Evolutionary conservation across 441 rosid species (phyloP), one percentile per base, ranked within the genome.

Genomic region (Adansonia gregorii): DNA sequence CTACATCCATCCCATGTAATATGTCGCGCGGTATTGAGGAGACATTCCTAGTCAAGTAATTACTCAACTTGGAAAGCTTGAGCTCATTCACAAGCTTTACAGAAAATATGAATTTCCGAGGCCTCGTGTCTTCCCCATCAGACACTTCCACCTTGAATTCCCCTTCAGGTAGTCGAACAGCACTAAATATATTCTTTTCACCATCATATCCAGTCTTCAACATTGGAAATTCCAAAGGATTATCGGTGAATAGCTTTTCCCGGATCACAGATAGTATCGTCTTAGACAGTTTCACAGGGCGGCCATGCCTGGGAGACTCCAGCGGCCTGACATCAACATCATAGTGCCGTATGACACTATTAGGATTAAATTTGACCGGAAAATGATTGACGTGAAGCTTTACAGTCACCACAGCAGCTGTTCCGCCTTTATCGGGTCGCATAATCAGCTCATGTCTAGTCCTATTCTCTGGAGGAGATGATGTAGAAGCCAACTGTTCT

Each of bases 141-240:
- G 86, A 78, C 65, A 88, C 83, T 4, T 87, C 85, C 70, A 88
- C 97, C 79, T 70, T 82, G 52, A 75, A 91, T 27, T 78, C 80
- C 17, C 94, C 93, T 0, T 84, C 83, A 11, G 95, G 93, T 69
- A 93, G 72, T 2, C 60, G 65, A 75, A 83, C 85, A 0, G 94
- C 95, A 69, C 98, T 93, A 76, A 88, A 92, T 48, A 93, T 90
- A 82, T 91, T 95, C 88, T 92, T 93, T 86, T 92, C 93, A 31
- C 99, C 95, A 79, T 93, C 99, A 78, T 92, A 95, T 3, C 91
- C 94, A 1, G 97, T 93, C 94, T 85, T 89, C n/a, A 86, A 74
- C 8, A 85, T 46, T 6, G 97, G 95, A 72, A 95, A 92, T 19
- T 67, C 46, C 6, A 52, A 6, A 1, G 89, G 88, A 54, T 89